phyloP scores from a whole-genome alignment of 176 grass and related monocot species.

The Hyparrhenia diplandra region DNA sequence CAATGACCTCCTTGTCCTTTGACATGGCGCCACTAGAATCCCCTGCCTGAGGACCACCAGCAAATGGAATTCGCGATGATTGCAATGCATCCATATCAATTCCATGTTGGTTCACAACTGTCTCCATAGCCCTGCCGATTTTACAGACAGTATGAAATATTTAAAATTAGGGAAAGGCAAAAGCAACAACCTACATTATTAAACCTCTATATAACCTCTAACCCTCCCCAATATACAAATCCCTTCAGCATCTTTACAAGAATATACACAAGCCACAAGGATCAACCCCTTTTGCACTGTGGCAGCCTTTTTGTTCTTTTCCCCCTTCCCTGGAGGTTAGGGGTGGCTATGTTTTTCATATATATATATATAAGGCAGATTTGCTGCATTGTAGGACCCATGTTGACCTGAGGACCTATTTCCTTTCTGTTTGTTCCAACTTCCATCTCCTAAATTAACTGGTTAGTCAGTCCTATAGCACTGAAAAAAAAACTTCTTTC shows the following conservation, averaged over 20 bases:
- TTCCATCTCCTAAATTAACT: neutral
- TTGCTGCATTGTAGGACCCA: neutral
- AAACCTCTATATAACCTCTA: neutral
- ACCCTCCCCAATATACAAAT: neutral
- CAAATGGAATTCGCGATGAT: slow-evolving; percentile 65
- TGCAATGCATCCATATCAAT: slow-evolving; percentile 84
- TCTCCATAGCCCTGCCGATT: slow-evolving; percentile 83
- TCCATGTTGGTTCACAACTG: slow-evolving; percentile 90
- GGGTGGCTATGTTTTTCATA: neutral
- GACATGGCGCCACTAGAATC: slow-evolving; percentile 53
- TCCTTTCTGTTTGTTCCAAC: neutral
- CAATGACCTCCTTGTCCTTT: slow-evolving; percentile 76
- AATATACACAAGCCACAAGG: neutral
- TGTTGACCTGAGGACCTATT: neutral
- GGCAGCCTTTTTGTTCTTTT: neutral
- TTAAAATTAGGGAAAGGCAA: slow-evolving; percentile 5
- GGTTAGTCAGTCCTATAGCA: neutral
- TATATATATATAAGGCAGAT: neutral
- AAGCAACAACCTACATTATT: neutral
- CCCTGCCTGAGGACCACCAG: slow-evolving; percentile 54
- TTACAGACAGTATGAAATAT: slow-evolving; percentile 3
- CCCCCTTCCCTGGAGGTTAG: neutral
- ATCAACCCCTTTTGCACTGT: neutral
- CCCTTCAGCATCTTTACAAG: neutral
- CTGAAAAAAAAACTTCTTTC: neutral